Evolutionary conservation across 768 basidiomycete genomes (phyloP), one percentile per base, ranked within the genome.

Genomic region (Tricholoma terreum): DNA sequence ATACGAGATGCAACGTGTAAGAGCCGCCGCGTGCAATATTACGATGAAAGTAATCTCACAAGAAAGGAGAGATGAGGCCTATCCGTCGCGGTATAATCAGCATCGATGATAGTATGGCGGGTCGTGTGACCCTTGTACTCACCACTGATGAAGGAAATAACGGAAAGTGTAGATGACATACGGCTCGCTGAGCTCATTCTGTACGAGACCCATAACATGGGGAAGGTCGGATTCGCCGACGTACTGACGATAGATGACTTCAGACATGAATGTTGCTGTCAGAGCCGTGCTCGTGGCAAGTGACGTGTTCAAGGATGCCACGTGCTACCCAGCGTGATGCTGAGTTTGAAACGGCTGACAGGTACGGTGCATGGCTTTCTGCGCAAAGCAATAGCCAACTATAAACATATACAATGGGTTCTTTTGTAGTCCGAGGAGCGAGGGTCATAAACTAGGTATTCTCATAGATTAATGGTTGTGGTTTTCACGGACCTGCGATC

Each of bases 141-240:
- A 97, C 97, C 97, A 99, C 64, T 94, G 90, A 69, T 94, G 85
- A 6, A 99, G 82, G 71, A 99, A 99, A 71, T 99, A 98, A 1
- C 95, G 88, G 65, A 94, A 98, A 0, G 95, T 98, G 74, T 96
- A 98, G 42, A 93, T 86, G 53, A 96, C 92, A 73, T 94, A 98
- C 42, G 96, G 96, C 73, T 98, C 95, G 62, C 89, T 92, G 66
- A 98, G 84, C 75, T 97, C 94, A 65, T 81, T 87, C 76, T 95
- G 89, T 3, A 96, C 89, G 57, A 98, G 82, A 17, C 81, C 78
- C 84, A 96, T 93, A 66, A 98, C 88, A 62, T 85, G 84, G 5
- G 85, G 84, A 43, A 94, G 79, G 72, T 94, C 92, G 6, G 80
- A 74, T 73, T 92, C 90, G 65, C 90, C 89, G 51, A 73, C 62